phyloP scores from a whole-genome alignment of 306 rosid genomes.

The Acacia crassicarpa region DNA sequence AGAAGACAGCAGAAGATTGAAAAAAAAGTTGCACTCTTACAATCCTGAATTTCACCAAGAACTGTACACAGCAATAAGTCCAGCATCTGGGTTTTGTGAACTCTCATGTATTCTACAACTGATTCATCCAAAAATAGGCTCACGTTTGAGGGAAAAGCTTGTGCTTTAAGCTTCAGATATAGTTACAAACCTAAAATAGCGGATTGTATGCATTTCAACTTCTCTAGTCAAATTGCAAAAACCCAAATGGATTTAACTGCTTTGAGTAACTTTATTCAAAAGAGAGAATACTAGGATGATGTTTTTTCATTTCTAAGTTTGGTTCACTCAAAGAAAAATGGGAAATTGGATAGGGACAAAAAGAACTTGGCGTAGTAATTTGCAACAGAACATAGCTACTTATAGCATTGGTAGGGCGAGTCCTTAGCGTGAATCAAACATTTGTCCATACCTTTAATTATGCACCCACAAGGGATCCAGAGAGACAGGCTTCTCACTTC shows the following conservation, averaged over 20 bases:
- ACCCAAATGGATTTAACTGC: conserved; percentile 8
- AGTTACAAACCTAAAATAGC: neutral
- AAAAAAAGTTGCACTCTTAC: conserved; percentile 11
- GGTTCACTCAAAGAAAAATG: neutral
- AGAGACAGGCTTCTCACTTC: conserved; percentile 68
- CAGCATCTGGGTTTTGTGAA: neutral
- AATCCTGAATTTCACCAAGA: conserved; percentile 2
- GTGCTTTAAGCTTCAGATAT: conserved; percentile 23
- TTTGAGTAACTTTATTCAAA: neutral
- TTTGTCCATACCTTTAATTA: conserved; percentile 47
- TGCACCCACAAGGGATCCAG: conserved; percentile 70
- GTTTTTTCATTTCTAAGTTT: neutral
- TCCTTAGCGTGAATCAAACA: neutral
- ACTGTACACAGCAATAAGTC: conserved; percentile 9
- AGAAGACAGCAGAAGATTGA: conserved; percentile 4
- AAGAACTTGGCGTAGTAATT: neutral
- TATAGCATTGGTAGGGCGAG: neutral
- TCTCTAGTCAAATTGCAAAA: conserved; percentile 20
- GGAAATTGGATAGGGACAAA: conserved; percentile 1
- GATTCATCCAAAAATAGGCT: conserved; percentile 21
- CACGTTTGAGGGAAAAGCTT: conserved; percentile 14
- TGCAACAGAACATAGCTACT: neutral
- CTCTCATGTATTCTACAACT: conserved; percentile 23
- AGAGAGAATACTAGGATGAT: neutral
- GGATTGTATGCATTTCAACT: neutral